Evolutionary conservation across 78 protist species (phyloP).

Genomic region (Dictyostelium capitatum): DNA sequence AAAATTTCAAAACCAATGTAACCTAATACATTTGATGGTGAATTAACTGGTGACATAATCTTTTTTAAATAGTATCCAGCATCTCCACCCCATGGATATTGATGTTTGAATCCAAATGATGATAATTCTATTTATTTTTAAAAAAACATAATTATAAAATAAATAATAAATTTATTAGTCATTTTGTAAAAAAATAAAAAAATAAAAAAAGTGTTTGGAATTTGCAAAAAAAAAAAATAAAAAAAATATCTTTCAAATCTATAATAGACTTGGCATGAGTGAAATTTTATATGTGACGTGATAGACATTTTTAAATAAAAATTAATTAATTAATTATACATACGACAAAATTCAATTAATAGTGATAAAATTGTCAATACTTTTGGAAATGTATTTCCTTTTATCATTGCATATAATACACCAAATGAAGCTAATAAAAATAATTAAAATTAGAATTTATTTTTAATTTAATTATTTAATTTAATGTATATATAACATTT

Average conservation of each 20-base stretch:
- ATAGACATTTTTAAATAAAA: no score
- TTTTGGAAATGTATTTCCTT: conserved; percentile 52
- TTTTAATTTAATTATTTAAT: not conserved
- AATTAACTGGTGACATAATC: conserved; percentile 59
- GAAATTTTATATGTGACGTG: no score
- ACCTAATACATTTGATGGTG: conserved; percentile 42
- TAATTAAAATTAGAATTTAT: no score
- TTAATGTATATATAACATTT: not conserved
- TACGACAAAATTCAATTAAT: conserved; percentile 48
- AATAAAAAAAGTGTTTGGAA: not conserved
- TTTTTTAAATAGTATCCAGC: conserved; percentile 43
- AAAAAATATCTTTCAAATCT: no score
- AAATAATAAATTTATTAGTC: not conserved
- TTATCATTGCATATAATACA: conserved; percentile 66
- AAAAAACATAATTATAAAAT: not conserved
- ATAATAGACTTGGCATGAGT: not conserved
- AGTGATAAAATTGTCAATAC: conserved; percentile 29
- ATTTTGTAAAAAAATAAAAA: not conserved
- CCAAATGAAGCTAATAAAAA: conserved; percentile 39
- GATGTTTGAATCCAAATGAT: conserved; percentile 65
- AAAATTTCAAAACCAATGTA: conserved; percentile 20
- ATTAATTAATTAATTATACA: not conserved
- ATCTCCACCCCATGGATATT: conserved; percentile 70
- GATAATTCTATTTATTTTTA: conserved; percentile 41
- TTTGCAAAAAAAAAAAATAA: not conserved